Conservation (phyloP, 805 yeast species). For the Lipomyces orientalis region DNA sequence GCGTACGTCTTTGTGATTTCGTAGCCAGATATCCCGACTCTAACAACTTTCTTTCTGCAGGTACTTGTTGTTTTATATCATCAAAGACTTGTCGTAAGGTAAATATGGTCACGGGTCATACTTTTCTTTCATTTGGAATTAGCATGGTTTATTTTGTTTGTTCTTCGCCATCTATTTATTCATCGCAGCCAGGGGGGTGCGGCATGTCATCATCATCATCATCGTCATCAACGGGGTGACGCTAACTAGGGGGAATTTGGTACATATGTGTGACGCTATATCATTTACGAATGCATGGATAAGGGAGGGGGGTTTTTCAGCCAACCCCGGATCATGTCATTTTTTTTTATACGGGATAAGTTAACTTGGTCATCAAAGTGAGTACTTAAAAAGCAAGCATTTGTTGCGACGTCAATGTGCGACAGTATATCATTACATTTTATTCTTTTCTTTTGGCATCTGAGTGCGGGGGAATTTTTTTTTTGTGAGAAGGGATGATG, state of each 20-base stretch:
- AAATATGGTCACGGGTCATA: not conserved
- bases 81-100: conserved; percentile 28
- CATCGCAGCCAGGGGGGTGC: not conserved
- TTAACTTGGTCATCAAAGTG: not conserved
- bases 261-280: not conserved
- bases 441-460: not conserved
- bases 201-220: not conserved
- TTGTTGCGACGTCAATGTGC: not conserved
- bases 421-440: not conserved
- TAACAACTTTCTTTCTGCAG: conserved; percentile 9
- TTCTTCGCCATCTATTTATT: not conserved
- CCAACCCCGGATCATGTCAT: no score
- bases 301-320: no score
- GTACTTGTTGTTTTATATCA: conserved; percentile 35
- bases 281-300: not conserved
- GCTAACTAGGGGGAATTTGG: not conserved
- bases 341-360: not conserved
- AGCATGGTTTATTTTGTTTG: not conserved
- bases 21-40: not conserved
- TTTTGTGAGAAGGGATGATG: not conserved
- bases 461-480: not conserved
- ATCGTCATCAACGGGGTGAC: not conserved
- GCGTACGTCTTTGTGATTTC: conserved; percentile 65
- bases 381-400: not conserved
- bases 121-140: not conserved